A percentile compares a stretch with the other conserved stretches of the same genome.
These are phyloP conservation scores for Crucihimalaya himalaica DNA, from an alignment of 345 rosid species.

Conservation along the genomic window DNA sequence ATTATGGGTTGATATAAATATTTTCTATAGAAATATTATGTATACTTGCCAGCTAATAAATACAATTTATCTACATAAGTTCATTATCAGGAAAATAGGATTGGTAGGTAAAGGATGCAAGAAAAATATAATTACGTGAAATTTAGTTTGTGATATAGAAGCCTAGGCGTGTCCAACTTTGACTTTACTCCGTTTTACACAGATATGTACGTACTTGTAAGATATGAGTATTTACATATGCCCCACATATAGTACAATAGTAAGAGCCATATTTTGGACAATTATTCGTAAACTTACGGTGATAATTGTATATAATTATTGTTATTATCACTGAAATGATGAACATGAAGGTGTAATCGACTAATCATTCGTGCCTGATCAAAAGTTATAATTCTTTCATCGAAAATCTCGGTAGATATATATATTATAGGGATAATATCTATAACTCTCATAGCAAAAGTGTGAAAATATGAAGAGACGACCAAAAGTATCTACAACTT, in stretches of 20 bases:
- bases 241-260: neutral
- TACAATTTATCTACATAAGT: neutral
- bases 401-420: neutral
- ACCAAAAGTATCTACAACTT: constrained; percentile 28
- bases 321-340: neutral
- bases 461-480: constrained; percentile 27
- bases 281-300: constrained; percentile 4
- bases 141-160: neutral
- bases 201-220: neutral
- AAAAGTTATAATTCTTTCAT: neutral
- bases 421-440: neutral
- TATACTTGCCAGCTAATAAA: constrained; percentile 6
- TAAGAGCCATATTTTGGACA: neutral
- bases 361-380: constrained; percentile 1
- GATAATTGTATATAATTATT: neutral
- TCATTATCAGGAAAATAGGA: constrained; percentile 13
- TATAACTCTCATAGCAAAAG: constrained; percentile 13
- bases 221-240: neutral
- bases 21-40: neutral
- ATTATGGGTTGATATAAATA: neutral
- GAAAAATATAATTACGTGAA: constrained; percentile 6
- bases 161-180: constrained; percentile 26
- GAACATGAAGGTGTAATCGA: neutral
- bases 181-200: constrained; percentile 31
- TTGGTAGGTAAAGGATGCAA: constrained; percentile 27